Percentiles rank a stretch among this genome's conserved stretches.
Conservation (phyloP, 305 asterid genomes). For the Solanum chacoense region DNA sequence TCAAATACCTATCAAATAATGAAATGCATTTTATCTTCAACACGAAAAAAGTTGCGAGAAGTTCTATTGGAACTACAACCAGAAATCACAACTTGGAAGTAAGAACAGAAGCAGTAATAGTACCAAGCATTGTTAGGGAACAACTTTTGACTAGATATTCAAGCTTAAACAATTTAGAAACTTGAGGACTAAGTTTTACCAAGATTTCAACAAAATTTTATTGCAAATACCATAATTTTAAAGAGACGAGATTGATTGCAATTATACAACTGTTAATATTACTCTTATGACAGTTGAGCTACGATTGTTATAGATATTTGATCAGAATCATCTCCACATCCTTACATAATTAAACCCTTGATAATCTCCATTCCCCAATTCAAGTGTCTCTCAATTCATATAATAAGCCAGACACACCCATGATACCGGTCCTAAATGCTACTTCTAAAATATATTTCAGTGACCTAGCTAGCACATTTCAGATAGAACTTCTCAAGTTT, state of each 20-base stretch:
- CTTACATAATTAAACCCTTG: not conserved
- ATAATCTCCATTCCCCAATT: not conserved
- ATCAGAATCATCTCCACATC: not conserved
- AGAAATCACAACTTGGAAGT: not conserved
- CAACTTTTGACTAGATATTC: not conserved
- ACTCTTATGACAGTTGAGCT: not conserved
- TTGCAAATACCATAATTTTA: not conserved
- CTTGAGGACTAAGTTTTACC: not conserved
- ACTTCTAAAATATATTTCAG: not conserved
- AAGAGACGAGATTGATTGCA: not conserved
- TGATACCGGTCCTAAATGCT: not conserved
- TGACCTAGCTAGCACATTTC: not conserved
- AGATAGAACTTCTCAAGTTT: not conserved
- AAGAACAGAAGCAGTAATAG: not conserved
- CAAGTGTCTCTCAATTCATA: not conserved
- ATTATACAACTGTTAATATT: not conserved
- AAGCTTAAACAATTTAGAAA: not conserved
- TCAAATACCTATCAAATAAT: not conserved
- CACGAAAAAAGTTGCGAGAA: not conserved
- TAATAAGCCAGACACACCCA: not conserved
- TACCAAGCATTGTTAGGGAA: not conserved
- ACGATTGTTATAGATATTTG: not conserved
- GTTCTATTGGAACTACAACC: not conserved
- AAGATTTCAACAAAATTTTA: not conserved
- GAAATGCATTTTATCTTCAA: not conserved